Conservation (phyloP, 768 basidiomycete species). For the Leccinum imitatum region DNA sequence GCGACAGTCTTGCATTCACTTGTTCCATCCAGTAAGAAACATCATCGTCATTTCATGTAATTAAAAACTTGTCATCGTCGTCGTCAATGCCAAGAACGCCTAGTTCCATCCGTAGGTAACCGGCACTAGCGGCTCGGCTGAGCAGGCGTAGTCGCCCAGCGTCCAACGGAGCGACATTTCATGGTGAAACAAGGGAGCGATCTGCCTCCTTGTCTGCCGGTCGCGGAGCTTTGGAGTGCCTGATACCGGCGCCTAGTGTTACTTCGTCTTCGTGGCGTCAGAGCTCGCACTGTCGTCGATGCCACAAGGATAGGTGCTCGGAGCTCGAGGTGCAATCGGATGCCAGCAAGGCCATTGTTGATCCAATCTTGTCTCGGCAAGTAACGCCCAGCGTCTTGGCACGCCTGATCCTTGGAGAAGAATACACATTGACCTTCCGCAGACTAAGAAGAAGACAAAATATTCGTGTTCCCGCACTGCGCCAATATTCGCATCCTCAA, state of each 20-base stretch:
- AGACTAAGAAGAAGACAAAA: no score
- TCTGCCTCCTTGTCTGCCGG: not conserved
- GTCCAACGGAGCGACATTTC: not conserved
- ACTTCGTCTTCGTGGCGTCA: not conserved
- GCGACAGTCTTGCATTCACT: constrained; percentile 7
- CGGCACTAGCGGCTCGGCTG: no score
- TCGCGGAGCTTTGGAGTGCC: not conserved
- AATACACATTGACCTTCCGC: no score
- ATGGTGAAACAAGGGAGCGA: not conserved
- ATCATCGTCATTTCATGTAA: no score
- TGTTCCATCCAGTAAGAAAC: constrained; percentile 9
- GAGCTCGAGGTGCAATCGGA: not conserved
- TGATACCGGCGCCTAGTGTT: not conserved
- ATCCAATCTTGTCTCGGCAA: not conserved
- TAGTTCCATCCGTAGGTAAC: no score
- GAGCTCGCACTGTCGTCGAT: not conserved
- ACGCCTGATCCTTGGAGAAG: not conserved
- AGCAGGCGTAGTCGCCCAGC: no score
- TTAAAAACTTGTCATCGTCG: no score
- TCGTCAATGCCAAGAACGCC: no score
- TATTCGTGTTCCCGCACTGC: not conserved
- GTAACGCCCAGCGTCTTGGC: not conserved
- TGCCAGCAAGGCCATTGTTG: not conserved
- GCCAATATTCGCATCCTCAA: not conserved
- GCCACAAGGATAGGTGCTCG: not conserved